Conservation (phyloP, 306 rosid genomes). For the Prunus persica region Prunus_persica_NCBIv2 NC_034014.1:14618501-14619000, state of each 20-base stretch:
- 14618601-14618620: constrained; percentile 24
- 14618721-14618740: constrained; percentile 17
- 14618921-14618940: constrained; percentile 45
- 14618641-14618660: constrained; percentile 18
- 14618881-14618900: constrained; percentile 34
- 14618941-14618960: constrained; percentile 3
- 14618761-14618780: not conserved
- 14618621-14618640: not conserved
- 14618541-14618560: not conserved
- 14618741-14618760: not conserved
- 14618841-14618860: constrained; percentile 57
- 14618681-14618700: not conserved
- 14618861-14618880: constrained; percentile 44
- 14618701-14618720: constrained; percentile 43
- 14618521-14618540: constrained; percentile 9
- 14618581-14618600: constrained; percentile 6
- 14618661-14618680: constrained; percentile 15
- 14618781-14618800: constrained; percentile 57
- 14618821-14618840: constrained; percentile 37
- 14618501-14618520: constrained; percentile 15
- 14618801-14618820: constrained; percentile 38
- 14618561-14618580: not conserved
- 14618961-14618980: not conserved
- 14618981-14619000: not conserved
- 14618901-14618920: constrained; percentile 53